phyloP scores from a whole-genome alignment of 768 basidiomycete genomes.

The Infundibulicybe gibba region DNA sequence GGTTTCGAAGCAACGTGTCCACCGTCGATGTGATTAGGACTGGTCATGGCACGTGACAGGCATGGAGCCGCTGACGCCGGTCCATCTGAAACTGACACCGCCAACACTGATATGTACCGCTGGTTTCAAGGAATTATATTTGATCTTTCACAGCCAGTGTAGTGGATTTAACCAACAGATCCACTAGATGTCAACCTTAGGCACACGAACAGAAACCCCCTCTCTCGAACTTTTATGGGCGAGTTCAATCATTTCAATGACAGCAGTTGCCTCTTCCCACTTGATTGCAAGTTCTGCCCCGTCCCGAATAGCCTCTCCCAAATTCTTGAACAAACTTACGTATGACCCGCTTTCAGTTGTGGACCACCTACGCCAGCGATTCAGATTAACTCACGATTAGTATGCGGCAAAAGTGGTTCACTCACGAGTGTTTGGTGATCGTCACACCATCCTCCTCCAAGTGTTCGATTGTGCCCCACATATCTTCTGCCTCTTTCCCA shows the following conservation, averaged over 20 bases:
- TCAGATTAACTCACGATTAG: no score
- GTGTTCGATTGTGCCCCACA: slow-evolving; percentile 63
- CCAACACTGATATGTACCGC: no score
- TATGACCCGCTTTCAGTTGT: slow-evolving; percentile 58
- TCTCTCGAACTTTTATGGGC: slow-evolving; percentile 65
- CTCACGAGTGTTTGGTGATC: slow-evolving; percentile 32
- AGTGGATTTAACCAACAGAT: neutral
- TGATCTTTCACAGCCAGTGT: no score
- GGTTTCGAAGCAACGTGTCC: slow-evolving; percentile 7
- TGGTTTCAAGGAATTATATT: no score
- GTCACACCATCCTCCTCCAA: slow-evolving; percentile 42
- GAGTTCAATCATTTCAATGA: slow-evolving; percentile 77
- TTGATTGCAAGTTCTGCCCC: slow-evolving; percentile 55
- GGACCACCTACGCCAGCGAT: slow-evolving; percentile 48
- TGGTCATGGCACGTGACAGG: slow-evolving; percentile 6
- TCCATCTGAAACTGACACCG: neutral
- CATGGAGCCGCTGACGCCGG: neutral
- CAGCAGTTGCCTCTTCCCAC: slow-evolving; percentile 68
- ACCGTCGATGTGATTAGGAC: slow-evolving; percentile 18
- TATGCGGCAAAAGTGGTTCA: slow-evolving; percentile 4
- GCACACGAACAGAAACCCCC: slow-evolving; percentile 37
- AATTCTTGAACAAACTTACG: slow-evolving; percentile 57
- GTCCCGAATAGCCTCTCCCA: slow-evolving; percentile 58
- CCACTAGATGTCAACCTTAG: slow-evolving; percentile 1
- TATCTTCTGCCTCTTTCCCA: slow-evolving; percentile 59